Conservation (phyloP, 2,329 filamentous ascomycete species). For the Trichoderma breve region DNA sequence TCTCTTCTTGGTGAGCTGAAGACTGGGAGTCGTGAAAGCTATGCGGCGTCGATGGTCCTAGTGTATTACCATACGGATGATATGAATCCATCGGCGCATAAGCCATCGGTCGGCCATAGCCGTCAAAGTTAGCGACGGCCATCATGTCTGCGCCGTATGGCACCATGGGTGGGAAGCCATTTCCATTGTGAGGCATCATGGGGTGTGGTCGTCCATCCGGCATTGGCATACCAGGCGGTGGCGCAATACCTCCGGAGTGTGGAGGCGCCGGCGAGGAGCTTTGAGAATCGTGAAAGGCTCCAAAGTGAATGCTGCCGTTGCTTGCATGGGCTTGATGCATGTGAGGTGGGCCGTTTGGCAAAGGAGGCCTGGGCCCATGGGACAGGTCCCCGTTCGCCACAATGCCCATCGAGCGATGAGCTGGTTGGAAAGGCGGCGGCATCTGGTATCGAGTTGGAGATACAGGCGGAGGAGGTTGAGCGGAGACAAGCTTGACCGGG, state of each 20-base stretch:
- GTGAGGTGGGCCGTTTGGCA: conserved; percentile 35
- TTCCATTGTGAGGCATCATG: conserved; percentile 31
- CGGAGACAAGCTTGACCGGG: conserved; percentile 8
- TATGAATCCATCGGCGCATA: conserved; percentile 38
- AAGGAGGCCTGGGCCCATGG: conserved; percentile 33
- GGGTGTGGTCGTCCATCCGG: conserved; percentile 36
- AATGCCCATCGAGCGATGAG: conserved; percentile 31
- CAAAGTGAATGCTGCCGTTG: conserved; percentile 57
- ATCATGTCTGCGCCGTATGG: conserved; percentile 37
- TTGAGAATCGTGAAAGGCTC: conserved; percentile 53
- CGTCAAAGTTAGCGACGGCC: conserved; percentile 36
- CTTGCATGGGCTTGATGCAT: conserved; percentile 53
- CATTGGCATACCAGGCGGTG: conserved; percentile 46
- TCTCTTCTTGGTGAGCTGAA: conserved; percentile 49
- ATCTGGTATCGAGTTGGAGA: conserved; percentile 42
- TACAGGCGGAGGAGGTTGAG: conserved; percentile 33
- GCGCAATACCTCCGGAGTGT: conserved; percentile 46
- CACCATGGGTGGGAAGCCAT: conserved; percentile 40
- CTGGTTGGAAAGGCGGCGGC: conserved; percentile 44
- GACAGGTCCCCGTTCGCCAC: conserved; percentile 35
- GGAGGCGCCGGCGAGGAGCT: conserved; percentile 57
- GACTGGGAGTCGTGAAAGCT: conserved; percentile 63
- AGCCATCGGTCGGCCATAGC: conserved; percentile 38
- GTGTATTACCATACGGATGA: conserved; percentile 37
- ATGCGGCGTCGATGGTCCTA: conserved; percentile 56